These are phyloP conservation scores for Stipa capillata DNA, from an alignment of 176 grass and related monocot genomes.

Conservation along the genomic window DNA sequence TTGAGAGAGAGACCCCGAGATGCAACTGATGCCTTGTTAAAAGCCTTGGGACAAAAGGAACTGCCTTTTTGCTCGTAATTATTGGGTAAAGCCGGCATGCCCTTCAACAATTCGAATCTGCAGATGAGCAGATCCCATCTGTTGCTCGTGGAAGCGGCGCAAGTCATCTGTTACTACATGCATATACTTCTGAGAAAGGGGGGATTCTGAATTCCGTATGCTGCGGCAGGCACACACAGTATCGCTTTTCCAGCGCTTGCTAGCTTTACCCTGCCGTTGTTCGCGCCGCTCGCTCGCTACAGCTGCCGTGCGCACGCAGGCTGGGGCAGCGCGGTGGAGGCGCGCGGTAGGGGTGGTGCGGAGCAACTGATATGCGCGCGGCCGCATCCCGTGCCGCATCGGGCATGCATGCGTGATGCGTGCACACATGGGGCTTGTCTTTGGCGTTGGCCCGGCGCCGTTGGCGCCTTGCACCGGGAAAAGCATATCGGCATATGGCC, in stretches of 20 bases:
- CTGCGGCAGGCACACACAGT: too few relatives aligned
- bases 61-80: background rate
- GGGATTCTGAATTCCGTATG: background rate
- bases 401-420: background rate
- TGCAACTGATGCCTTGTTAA: constrained; percentile 21
- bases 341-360: background rate
- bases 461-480: constrained; percentile 9
- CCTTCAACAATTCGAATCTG: constrained; percentile 1
- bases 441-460: background rate
- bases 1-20: background rate
- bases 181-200: background rate
- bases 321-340: background rate
- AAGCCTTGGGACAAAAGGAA: constrained; percentile 29
- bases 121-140: background rate
- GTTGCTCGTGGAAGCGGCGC: background rate
- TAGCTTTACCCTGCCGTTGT: too few relatives aligned
- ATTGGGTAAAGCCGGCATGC: background rate
- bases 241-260: too few relatives aligned
- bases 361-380: background rate
- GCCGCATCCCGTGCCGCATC: too few relatives aligned
- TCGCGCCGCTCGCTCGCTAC: background rate
- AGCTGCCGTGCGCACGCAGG: background rate
- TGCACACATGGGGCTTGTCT: background rate
- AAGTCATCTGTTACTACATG: background rate
- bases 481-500: background rate